Evolutionary conservation across 129 eudicot species (phyloP), one percentile per base, ranked within the genome.

Genomic region (Flaveria ramosissima): DNA sequence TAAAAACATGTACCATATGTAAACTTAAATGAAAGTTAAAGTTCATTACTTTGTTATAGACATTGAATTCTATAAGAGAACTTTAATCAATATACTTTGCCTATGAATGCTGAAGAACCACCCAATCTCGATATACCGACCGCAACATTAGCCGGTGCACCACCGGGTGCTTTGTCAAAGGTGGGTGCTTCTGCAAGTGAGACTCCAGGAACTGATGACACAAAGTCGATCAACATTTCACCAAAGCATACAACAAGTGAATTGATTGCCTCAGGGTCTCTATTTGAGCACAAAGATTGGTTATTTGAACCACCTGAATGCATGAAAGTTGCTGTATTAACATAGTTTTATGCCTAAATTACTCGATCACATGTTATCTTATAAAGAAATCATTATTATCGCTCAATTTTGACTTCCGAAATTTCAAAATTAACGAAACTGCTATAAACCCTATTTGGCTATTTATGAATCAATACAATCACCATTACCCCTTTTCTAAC

Each of bases 111-210:
- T 0, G 97, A 82, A 4, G 93, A 92, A 72, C 93, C 96, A 55
- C 97, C 96, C 45, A 92, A 70, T 70, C 86, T 81, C 66, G 97
- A 72, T 43, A 92, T 69, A 51, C 97, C 88, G 55, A 89, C 97
- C 41, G 97, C 97, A 79, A 92, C 97, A 73, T 92, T 92, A 78
- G 97, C 97, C 57, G 97, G 96, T 60, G 97, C 97, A 67, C 97
- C 97, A 41, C 97, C 96, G 3, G 97, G 87, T 78, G 97, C 97
- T 83, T 92, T 89, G 24, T 86, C 78, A 63, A 92, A 92, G 62
- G 89, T 83, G 52, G 96, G 89, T 75, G 97, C 93, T 83, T 89
- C 96, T 16, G 97, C 97, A 66, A 89, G 88, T 21, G 97, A 85
- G 80, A 92, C 93, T 55, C 97, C 97, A 21, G 75, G 27, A 59